Conservation (phyloP, 257 asterid species). For the Eustoma russellianum region DNA sequence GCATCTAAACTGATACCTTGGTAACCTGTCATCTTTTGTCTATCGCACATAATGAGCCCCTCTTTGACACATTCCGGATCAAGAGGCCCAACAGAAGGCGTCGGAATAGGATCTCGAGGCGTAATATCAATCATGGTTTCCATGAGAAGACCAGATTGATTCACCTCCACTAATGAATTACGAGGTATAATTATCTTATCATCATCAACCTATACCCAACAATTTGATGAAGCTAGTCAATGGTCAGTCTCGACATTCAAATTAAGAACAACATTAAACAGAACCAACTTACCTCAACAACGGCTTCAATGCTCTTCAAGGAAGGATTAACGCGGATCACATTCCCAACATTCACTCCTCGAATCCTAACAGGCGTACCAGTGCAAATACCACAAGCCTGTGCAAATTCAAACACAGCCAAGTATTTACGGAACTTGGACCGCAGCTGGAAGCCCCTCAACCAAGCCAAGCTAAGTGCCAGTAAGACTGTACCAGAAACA, state of each 20-base stretch:
- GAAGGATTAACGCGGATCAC: slow-evolving; percentile 90
- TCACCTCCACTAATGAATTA: slow-evolving; percentile 91
- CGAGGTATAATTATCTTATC: slow-evolving; percentile 75
- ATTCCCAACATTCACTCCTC: slow-evolving; percentile 87
- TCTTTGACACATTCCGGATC: slow-evolving; percentile 61
- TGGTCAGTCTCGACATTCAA: no score
- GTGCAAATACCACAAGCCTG: slow-evolving; percentile 91
- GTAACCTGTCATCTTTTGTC: slow-evolving; percentile 68
- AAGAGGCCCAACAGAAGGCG: slow-evolving; percentile 81
- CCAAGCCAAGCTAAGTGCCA: slow-evolving; percentile 91
- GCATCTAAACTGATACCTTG: slow-evolving; percentile 98
- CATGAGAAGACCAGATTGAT: slow-evolving; percentile 99
- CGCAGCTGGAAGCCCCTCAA: slow-evolving; percentile 84
- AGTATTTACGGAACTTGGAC: slow-evolving; percentile 72
- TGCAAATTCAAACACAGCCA: slow-evolving; percentile 81
- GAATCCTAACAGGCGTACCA: slow-evolving; percentile 89
- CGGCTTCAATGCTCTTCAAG: slow-evolving; percentile 69
- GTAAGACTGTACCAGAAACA: slow-evolving; percentile 64
- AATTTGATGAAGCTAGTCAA: background rate
- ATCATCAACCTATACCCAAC: slow-evolving; percentile 65
- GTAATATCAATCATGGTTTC: slow-evolving; percentile 94
- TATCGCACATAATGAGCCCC: slow-evolving; percentile 85
- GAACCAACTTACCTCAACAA: slow-evolving; percentile 52
- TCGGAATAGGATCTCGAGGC: slow-evolving; percentile 77
- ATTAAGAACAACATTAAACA: slow-evolving; percentile 1